These are phyloP conservation scores for Eleusine coracana DNA, from an alignment of 176 grass and related monocot species.

Conservation along the genomic window DNA sequence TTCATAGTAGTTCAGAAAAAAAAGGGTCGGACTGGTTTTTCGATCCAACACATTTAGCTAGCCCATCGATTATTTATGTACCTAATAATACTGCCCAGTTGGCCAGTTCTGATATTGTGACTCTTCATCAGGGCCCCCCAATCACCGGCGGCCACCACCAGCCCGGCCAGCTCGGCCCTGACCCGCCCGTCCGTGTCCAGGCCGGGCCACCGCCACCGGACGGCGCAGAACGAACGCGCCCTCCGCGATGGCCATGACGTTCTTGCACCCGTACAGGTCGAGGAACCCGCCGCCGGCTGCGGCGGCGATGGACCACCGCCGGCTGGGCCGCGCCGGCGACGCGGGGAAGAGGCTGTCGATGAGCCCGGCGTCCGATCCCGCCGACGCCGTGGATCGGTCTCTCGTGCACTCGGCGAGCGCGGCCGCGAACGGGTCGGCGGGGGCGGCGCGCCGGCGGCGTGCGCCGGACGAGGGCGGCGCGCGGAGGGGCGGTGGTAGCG, in stretches of 20 bases:
- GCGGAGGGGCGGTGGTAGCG: constrained; percentile 33
- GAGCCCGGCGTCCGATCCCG: background rate
- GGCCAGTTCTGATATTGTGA: background rate
- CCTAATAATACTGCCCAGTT: constrained; percentile 34
- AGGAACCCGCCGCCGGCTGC: constrained; percentile 39
- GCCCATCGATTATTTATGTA: constrained; percentile 63
- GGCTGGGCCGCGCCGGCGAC: background rate
- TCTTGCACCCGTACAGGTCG: constrained; percentile 77
- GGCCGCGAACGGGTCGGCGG: constrained; percentile 47
- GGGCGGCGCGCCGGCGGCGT: constrained; percentile 9
- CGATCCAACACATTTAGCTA: constrained; percentile 27
- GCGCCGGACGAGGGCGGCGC: background rate
- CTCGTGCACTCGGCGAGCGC: constrained; percentile 58
- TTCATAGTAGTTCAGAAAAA: background rate
- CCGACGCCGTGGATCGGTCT: constrained; percentile 17
- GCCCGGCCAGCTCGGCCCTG: constrained; percentile 36
- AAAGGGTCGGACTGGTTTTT: constrained; percentile 26
- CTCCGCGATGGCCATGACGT: constrained; percentile 56
- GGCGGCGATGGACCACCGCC: constrained; percentile 29
- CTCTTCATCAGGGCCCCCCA: background rate
- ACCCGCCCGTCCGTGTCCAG: background rate
- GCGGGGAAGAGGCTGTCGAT: constrained; percentile 40
- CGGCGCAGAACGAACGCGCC: constrained; percentile 59
- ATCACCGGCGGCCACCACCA: constrained; percentile 28
- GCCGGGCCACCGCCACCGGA: constrained; percentile 31